Evolutionary conservation across 2,329 filamentous ascomycete genomes (phyloP).

Genomic region (Penicillium sclerotiorum): DNA sequence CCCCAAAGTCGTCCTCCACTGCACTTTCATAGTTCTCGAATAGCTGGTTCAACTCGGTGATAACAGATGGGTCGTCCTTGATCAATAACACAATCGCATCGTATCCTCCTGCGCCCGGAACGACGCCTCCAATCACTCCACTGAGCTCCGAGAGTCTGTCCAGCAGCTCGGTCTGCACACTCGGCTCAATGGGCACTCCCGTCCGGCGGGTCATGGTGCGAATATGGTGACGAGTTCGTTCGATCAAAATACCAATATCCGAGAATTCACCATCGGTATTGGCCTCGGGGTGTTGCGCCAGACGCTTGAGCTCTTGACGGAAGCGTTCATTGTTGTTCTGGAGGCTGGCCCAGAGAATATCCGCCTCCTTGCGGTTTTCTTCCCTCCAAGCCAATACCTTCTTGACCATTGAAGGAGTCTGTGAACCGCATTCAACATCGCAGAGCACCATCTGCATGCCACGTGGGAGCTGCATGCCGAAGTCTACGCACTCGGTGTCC

Average conservation of each 20-base stretch:
- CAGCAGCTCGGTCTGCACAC: slow-evolving; percentile 78
- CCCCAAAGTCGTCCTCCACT: slow-evolving; percentile 47
- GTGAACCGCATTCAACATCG: slow-evolving; percentile 90
- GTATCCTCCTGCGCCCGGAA: slow-evolving; percentile 90
- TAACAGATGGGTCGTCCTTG: slow-evolving; percentile 68
- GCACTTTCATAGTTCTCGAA: slow-evolving; percentile 66
- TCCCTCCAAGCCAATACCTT: slow-evolving; percentile 81
- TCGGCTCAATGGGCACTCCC: slow-evolving; percentile 85
- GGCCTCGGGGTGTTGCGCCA: slow-evolving; percentile 50
- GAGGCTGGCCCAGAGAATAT: slow-evolving; percentile 71
- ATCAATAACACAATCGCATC: slow-evolving; percentile 85
- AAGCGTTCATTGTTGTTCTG: slow-evolving; percentile 75
- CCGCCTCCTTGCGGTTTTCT: slow-evolving; percentile 64
- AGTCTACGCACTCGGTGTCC: slow-evolving; percentile 77
- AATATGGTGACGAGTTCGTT: slow-evolving; percentile 62
- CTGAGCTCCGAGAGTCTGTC: slow-evolving; percentile 71
- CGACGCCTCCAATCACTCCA: slow-evolving; percentile 87
- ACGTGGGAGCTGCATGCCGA: slow-evolving; percentile 68
- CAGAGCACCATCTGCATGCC: slow-evolving; percentile 86
- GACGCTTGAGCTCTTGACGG: slow-evolving; percentile 61
- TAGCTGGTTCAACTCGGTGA: slow-evolving; percentile 62
- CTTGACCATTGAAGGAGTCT: slow-evolving; percentile 96
- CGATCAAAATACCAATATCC: slow-evolving; percentile 56
- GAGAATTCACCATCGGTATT: slow-evolving; percentile 51
- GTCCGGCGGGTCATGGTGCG: slow-evolving; percentile 74